Conservation (phyloP, 2,329 filamentous ascomycete genomes). For the Cordyceps militaris region DNA sequence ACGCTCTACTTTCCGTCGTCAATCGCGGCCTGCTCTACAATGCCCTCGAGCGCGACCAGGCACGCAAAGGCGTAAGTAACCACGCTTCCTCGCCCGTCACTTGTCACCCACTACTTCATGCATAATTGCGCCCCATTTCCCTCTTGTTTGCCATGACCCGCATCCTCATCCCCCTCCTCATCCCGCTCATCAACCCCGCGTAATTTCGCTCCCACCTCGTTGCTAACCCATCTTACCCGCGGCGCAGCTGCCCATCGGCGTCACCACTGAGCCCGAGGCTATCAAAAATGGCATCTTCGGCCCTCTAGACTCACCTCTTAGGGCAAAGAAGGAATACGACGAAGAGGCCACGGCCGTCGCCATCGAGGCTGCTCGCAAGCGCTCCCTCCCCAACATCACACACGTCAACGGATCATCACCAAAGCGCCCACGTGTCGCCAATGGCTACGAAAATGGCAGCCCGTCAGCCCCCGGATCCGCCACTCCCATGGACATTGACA, state of each 20-base stretch:
- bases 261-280: conserved; percentile 38
- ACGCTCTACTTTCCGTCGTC: conserved; percentile 55
- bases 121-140: neutral
- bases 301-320: conserved; percentile 41
- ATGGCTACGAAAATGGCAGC: conserved; percentile 48
- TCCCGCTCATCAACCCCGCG: conserved; percentile 7
- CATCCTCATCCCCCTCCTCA: neutral
- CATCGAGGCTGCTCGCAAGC: conserved; percentile 42
- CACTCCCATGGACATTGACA: conserved; percentile 56
- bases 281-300: conserved; percentile 50
- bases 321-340: conserved; percentile 33
- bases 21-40: conserved; percentile 58
- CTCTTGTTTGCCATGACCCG: neutral
- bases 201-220: neutral
- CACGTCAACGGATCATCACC: conserved; percentile 52
- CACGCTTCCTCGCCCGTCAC: neutral
- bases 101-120: neutral
- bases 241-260: conserved; percentile 44
- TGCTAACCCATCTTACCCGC: conserved; percentile 19
- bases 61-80: conserved; percentile 40
- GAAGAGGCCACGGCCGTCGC: conserved; percentile 32
- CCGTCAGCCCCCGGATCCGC: conserved; percentile 28
- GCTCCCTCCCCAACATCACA: conserved; percentile 39
- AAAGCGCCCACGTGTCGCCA: conserved; percentile 54
- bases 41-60: conserved; percentile 50